Base-by-base conservation (phyloP, 2,329 filamentous ascomycete genomes). In the Aureobasidium sp. region DNA sequence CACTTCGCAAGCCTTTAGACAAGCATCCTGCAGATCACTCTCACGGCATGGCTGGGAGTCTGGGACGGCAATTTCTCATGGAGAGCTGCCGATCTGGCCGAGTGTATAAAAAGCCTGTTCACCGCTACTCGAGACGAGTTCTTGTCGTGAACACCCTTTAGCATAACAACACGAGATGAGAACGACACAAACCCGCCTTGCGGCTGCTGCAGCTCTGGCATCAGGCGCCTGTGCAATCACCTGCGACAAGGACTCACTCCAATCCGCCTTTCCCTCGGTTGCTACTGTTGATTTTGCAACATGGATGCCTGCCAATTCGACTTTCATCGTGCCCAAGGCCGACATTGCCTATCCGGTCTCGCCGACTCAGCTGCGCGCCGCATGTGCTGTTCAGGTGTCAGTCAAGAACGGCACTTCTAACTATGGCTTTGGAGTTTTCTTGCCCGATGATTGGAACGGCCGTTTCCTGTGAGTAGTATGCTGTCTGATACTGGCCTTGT, bases 341-440 rank as follows among this genome's bases (percentile, higher is more conserved):
- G 70, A 77, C 45, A 71, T 75, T 14, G 74, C 74, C 17, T 77
- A 77, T 62, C 75, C 77, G 14, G 68, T 62, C 0, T 76, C 72
- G 22, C 74, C 75, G 5, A 71, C 70, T 4, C 66, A 70, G 69
- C 64, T 72, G 12, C 66, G 64, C 37, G 67, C 69, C 9, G 61
- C 69, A 5, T 73, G 71, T 54, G 71, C 68, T 0, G 64, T 72
- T 27, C 65, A 73, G 54, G 64, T 73, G 44, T 69, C 69, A 9
- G 69, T 72, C 45, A 66, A 68, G 7, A 70, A 68, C 39, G 56
- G 66, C 4, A 66, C 61, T 19, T 72, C 70, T 1, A 65, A 66
- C 14, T 72, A 65, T 60, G 68, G 65, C 17, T 72, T 72, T 54
- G 71, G 71, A 3, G 66, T 73, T 15, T 73, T 72, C 62, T 64